phyloP scores from a whole-genome alignment of 495 filamentous ascomycete species.

The Tuber melanosporum region DNA sequence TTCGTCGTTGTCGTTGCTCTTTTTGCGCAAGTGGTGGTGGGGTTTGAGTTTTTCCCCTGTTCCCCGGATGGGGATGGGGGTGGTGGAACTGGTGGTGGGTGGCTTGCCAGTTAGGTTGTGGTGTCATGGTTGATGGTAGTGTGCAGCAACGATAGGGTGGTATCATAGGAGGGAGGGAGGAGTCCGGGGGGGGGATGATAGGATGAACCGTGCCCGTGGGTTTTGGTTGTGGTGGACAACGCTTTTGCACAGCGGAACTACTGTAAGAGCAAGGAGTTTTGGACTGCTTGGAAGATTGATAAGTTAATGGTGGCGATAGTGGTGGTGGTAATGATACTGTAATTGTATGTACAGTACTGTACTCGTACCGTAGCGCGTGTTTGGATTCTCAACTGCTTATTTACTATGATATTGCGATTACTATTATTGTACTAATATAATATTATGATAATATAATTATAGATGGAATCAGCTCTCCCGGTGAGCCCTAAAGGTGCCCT shows the following conservation, averaged over 20 bases:
- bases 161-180: background rate
- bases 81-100: background rate
- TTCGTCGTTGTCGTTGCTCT: background rate
- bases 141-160: background rate
- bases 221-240: background rate
- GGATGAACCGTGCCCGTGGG: background rate
- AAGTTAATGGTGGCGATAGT: background rate
- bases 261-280: background rate
- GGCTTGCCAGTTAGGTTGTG: background rate
- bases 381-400: background rate
- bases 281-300: background rate
- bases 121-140: too few relatives aligned
- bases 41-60: background rate
- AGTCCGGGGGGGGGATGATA: background rate
- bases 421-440: background rate
- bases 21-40: background rate
- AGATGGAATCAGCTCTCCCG: background rate
- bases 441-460: background rate
- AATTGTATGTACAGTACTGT: background rate
- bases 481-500: background rate
- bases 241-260: background rate
- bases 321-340: background rate
- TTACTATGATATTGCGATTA: background rate
- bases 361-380: background rate
- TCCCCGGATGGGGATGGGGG: slow-evolving; percentile 1